Evolutionary conservation across 208 protist species (phyloP), one percentile per base, ranked within the genome.

Genomic region (Trypanosoma caninum): DNA sequence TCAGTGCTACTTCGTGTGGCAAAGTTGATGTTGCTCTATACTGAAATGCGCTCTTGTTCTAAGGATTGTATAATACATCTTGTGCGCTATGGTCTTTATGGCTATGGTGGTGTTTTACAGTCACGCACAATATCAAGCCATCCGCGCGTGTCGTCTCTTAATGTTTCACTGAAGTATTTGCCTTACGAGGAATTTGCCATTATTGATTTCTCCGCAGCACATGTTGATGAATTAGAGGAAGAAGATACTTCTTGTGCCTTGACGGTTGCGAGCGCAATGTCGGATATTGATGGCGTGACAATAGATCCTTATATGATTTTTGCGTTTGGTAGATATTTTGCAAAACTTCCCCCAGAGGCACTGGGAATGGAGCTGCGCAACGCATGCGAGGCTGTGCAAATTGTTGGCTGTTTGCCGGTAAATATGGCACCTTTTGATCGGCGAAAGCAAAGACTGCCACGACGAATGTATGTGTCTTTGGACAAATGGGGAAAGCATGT

Each of bases 251-350:
- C 66, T 34, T 95, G 88, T 52, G 88, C 88, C 0, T 37, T 89
- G 33, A 81, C 82, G 0, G 88, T 95, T 56, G 84, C 84, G 14
- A 92, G 84, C 58, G 72, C 65, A 1, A 78, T 95, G 72, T 64
- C 68, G 2, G 84, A 91, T 65, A 87, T 89, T 38, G 88, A 91
- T 34, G 78, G 76, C 4, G 59, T 82, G 14, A 35, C 70, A n/a
- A 90, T 95, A 53, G 88, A 95, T 54, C 88, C 88, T 11, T 95
- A 91, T 62, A 76, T 91, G 35, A 65, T 95, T 27, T 92, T 87
- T 61, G 76, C 88, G 20, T 67, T 84, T 38, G 83, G 77, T 2
- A 72, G 88, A 5, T 65, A 87, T 6, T 60, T 94, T 25, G 65
- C 67, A 28, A 65, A 81, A 22, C 69, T 80, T 41, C 51, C 69